phyloP scores from a whole-genome alignment of 805 yeast genomes.

The Maudiozyma pseudohumilis region DNA sequence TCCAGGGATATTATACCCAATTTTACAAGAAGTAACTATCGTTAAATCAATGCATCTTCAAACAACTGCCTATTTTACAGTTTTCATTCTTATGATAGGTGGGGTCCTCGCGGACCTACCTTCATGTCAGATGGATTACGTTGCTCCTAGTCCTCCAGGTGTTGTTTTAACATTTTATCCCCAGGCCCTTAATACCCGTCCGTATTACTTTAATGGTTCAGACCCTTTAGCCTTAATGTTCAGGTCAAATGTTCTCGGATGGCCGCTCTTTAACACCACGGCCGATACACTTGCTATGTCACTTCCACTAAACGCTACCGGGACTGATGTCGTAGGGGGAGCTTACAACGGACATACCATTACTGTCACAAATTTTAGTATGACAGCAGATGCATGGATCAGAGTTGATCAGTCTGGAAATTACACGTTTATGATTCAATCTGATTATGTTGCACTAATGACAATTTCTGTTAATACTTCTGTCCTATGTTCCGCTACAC shows the following conservation, averaged over 20 bases:
- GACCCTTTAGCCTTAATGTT: neutral
- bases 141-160: neutral
- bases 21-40: no score
- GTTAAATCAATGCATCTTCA: no score
- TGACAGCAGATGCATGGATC: constrained; percentile 1
- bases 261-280: neutral
- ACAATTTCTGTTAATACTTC: neutral
- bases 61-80: no score
- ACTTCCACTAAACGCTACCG: neutral
- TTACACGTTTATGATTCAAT: neutral
- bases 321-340: neutral
- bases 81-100: no score
- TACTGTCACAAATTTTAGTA: neutral
- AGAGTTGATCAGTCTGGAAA: neutral
- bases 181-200: neutral
- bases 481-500: neutral
- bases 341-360: neutral
- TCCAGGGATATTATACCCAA: no score
- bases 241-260: neutral
- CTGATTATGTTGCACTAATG: neutral
- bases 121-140: neutral
- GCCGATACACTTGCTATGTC: neutral
- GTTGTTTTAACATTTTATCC: neutral
- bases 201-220: neutral
- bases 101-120: neutral